These are phyloP conservation scores for Hanseniaspora valbyensis DNA, from an alignment of 805 yeast species.

Conservation along the genomic window DNA sequence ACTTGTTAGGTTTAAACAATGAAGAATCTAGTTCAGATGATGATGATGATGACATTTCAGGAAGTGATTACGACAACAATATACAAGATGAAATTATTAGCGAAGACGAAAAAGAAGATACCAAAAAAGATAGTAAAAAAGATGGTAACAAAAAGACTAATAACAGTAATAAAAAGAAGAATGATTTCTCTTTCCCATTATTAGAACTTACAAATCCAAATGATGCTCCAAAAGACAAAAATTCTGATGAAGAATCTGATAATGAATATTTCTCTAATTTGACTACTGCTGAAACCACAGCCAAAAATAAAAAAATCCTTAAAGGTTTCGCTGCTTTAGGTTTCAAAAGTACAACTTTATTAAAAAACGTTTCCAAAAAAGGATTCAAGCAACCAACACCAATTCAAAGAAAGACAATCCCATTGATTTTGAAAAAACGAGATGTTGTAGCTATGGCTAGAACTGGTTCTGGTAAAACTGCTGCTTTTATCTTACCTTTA, in stretches of 20 bases:
- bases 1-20: constrained; percentile 39
- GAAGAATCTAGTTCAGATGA: constrained; percentile 32
- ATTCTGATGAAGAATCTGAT: constrained; percentile 35
- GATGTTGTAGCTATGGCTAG: constrained; percentile 99
- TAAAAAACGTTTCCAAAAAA: constrained; percentile 62
- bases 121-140: constrained; percentile 18
- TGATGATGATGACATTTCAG: constrained; percentile 25
- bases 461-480: constrained; percentile 98
- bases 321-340: constrained; percentile 87
- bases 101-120: constrained; percentile 38
- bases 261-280: constrained; percentile 34
- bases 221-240: constrained; percentile 35
- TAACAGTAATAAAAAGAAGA: constrained; percentile 8
- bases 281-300: constrained; percentile 25
- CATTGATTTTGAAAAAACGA: constrained; percentile 70
- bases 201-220: constrained; percentile 30
- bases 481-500: constrained; percentile 87
- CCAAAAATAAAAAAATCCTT: constrained; percentile 46
- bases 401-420: constrained; percentile 91
- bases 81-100: constrained; percentile 25
- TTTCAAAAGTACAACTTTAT: constrained; percentile 50
- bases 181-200: constrained; percentile 33
- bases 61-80: constrained; percentile 15
- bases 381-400: constrained; percentile 97
- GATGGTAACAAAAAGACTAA: constrained; percentile 15